Evolutionary conservation across 1,139 yeast genomes (phyloP).

Genomic region (Nakaseomyces nivariensis): DNA sequence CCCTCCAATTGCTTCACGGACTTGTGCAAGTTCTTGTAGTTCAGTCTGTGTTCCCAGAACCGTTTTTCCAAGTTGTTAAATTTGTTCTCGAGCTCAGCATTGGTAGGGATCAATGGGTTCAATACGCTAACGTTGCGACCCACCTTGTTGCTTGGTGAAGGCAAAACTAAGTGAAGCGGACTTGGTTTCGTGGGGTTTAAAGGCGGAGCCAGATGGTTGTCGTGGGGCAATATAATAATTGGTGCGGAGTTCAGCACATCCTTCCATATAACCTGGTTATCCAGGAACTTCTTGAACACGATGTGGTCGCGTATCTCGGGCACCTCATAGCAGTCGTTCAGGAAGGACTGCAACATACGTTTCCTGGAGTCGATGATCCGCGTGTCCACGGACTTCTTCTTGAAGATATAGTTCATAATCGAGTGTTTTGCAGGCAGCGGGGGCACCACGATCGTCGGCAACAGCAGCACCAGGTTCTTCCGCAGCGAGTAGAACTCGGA

Average conservation of each 20-base stretch:
- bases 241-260: constrained; percentile 49
- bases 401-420: constrained; percentile 30
- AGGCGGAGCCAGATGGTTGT: constrained; percentile 49
- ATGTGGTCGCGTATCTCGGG: constrained; percentile 41
- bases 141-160: constrained; percentile 31
- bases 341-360: constrained; percentile 64
- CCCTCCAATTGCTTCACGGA: constrained; percentile 47
- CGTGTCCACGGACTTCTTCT: constrained; percentile 40
- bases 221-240: constrained; percentile 42
- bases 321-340: constrained; percentile 63
- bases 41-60: constrained; percentile 50
- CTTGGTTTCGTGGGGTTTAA: constrained; percentile 43
- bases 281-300: constrained; percentile 69
- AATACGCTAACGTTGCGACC: background rate
- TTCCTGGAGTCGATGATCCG: constrained; percentile 54
- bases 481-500: constrained; percentile 85
- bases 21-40: constrained; percentile 47
- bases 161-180: constrained; percentile 57
- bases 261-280: constrained; percentile 74
- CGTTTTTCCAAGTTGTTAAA: constrained; percentile 46
- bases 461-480: constrained; percentile 53
- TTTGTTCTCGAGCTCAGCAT: constrained; percentile 28
- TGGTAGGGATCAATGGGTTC: background rate
- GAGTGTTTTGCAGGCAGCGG: constrained; percentile 93
- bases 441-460: constrained; percentile 83